Base-by-base conservation (phyloP, 2,329 filamentous ascomycete genomes). In the Orbilia brochopaga region DNA sequence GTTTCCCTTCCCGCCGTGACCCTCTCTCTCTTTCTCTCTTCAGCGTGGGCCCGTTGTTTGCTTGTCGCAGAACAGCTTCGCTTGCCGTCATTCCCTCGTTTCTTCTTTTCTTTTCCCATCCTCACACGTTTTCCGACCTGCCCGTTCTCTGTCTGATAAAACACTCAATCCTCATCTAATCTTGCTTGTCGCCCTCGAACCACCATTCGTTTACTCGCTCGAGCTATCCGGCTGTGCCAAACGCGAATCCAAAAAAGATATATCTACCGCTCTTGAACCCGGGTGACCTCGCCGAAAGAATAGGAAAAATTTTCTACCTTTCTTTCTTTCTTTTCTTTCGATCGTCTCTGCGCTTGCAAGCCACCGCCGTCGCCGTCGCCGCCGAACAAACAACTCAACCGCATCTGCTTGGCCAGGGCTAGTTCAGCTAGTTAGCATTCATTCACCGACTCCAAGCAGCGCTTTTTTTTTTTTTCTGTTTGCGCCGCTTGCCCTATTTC, bases 151-250 rank as follows among this genome's bases (percentile, higher is more conserved):
- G 37, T 42, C 37, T 42, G 37, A 42, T 42, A 42, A 42, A 42
- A 42, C 37, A 42, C n/a, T 32, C 27, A 32, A 32, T 17, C 37
- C 37, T 42, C 37, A 55, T 69, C 57, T 60, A 70, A 70, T 70
- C 66, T 70, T 70, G 40, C 59, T 70, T 70, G 60, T 70, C 66
- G 66, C 66, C 55, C 59, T n/a, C 27, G 27, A 8, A 32, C 8
- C 27, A 32, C 27, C 27, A 32, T 32, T 32, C 27, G 8, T 8
- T 32, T 32, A 3, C 27, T 32, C 27, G 27, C 27, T 32, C 8
- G 27, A 32, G n/a, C n/a, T n/a, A 32, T 32, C 27, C 8, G 3
- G 44, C 44, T 24, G 48, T 42, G 46, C 23, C 11, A 50, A 44
- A 24, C 27, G 21, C 40, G 7, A 40, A 17, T 52, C 48, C 50